Evolutionary conservation across 2,329 filamentous ascomycete species (phyloP), one percentile per base, ranked within the genome.

Genomic region (Pseudogymnoascus sp.): DNA sequence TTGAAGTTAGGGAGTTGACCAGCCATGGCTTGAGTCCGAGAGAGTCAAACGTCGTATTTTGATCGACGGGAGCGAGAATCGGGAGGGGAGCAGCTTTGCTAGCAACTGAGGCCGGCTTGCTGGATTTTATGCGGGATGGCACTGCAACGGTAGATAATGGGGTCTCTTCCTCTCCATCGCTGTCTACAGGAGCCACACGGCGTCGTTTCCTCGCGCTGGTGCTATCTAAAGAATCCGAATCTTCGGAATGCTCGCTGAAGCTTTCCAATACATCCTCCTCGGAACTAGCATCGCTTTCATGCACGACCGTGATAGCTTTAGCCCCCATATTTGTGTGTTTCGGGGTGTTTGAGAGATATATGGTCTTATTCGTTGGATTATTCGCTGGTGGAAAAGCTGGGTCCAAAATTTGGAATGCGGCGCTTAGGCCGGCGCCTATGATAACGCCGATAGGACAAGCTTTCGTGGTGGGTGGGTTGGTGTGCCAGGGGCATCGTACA

Each of bases 1-100:
- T 86, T 29, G 82, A 80, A 19, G 80, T 76, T 31, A 99, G 80
- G 1, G 93, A 93, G 65, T 87, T 84, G 1, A 95, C 87, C 3
- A 99, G 85, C 94, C 94, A 99, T 73, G 90, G 91, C 38, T 85
- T 83, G 49, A 96, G 86, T 60, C 84, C 79, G 60, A 97, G 77
- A 10, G 85, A 83, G 16, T 86, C 83, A 72, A 96, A 96, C 7
- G 83, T 89, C 16, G 82, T 78, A 72, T 85, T 80, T 58, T 77
- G 76, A 68, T 85, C 81, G 23, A 78, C 78, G 11, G 83, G 81
- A 3, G 81, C 83, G 59, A 78, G 74, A 62, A 82, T 77, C 38
- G 68, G 63, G 37, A 65, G 61, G 23, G 41, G 60, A 4, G 65
- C 37, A 60, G 58, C 39, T 33, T 37, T 41, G 58, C 59, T 35